phyloP scores from a whole-genome alignment of 2,329 filamentous ascomycete species.

The Podosphaera xanthii region DNA sequence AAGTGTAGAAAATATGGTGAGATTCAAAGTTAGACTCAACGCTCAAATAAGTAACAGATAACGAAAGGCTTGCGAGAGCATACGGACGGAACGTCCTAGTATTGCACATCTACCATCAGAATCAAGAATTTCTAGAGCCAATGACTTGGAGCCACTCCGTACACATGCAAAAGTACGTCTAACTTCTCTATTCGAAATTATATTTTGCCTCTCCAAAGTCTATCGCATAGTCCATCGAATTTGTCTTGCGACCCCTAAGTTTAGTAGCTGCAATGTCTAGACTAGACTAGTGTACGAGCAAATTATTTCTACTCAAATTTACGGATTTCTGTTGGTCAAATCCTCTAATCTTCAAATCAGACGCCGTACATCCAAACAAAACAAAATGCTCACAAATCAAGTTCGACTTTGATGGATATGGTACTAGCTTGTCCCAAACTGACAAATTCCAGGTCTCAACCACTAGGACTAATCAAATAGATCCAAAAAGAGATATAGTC shows the following conservation, averaged over 20 bases:
- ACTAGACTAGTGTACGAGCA: too few species aligned
- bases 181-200: not conserved
- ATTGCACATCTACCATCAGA: not conserved
- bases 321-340: too few species aligned
- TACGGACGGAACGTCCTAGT: not conserved
- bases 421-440: not conserved
- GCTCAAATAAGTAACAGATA: slow-evolving; percentile 6
- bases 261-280: too few species aligned
- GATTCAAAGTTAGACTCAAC: slow-evolving; percentile 14
- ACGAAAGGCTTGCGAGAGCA: not conserved
- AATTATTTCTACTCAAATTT: too few species aligned
- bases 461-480: not conserved
- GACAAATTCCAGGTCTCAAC: not conserved
- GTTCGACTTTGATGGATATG: too few species aligned
- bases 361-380: too few species aligned
- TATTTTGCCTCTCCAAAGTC: too few species aligned
- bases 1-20: slow-evolving; percentile 12
- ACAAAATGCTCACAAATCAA: too few species aligned
- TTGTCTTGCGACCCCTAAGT: too few species aligned
- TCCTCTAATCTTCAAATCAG: too few species aligned
- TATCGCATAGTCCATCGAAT: too few species aligned
- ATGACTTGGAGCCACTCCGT: not conserved
- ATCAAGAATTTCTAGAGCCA: not conserved
- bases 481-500: not conserved
- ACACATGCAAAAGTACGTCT: not conserved